Evolutionary conservation across 2,329 filamentous ascomycete genomes (phyloP).

Genomic region (Claviceps lovelessii): DNA sequence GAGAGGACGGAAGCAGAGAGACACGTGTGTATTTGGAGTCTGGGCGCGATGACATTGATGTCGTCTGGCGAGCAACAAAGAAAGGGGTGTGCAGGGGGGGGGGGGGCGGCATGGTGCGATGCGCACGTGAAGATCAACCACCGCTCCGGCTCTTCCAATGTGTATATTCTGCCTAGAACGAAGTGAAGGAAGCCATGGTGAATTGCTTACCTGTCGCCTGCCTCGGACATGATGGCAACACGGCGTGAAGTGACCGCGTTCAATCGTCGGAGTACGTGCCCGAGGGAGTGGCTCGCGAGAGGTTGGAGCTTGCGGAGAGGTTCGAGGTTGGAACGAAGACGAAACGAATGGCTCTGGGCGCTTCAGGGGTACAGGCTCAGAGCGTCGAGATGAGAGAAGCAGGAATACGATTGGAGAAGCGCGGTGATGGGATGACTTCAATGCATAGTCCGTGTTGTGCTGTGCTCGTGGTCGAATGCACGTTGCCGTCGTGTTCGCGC

Average conservation of each 20-base stretch:
- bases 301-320: too few relatives aligned
- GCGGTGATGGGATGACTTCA: background rate
- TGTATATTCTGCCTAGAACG: background rate
- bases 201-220: slow-evolving; percentile 16
- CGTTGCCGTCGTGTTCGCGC: background rate
- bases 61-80: background rate
- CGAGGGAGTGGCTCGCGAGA: background rate
- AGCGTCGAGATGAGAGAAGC: background rate
- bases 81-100: background rate
- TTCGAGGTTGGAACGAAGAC: too few relatives aligned
- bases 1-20: background rate
- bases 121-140: background rate
- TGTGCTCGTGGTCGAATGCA: background rate
- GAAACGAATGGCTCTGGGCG: too few relatives aligned
- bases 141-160: background rate
- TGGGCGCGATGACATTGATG: background rate
- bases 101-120: background rate
- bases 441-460: background rate
- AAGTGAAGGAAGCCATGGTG: background rate
- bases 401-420: background rate
- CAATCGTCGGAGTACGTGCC: background rate
- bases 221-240: slow-evolving; percentile 19
- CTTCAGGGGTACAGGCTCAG: background rate
- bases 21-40: background rate
- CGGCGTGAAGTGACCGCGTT: background rate